These are phyloP conservation scores for Delonix regia DNA, from an alignment of 306 rosid genomes.

Conservation along the genomic window DNA sequence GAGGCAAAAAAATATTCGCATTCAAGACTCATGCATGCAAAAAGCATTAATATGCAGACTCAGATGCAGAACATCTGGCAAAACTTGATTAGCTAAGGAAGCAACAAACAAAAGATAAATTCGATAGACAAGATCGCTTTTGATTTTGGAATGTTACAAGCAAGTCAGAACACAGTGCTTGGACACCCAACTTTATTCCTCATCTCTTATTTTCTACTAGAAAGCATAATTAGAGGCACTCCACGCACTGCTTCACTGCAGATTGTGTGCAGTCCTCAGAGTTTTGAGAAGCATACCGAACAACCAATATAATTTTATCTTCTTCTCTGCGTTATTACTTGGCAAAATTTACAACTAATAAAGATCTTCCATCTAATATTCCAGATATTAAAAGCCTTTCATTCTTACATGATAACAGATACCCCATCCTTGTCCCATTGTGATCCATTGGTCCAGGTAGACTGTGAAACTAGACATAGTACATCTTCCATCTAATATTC, in stretches of 20 bases:
- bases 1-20: conserved; percentile 14
- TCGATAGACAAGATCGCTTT: background rate
- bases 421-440: too few species aligned
- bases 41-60: background rate
- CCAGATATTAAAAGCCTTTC: too few species aligned
- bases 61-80: background rate
- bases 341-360: background rate
- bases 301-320: conserved; percentile 18
- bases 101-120: background rate
- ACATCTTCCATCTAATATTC: too few species aligned
- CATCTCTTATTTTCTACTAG: background rate
- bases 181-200: background rate
- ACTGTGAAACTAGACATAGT: too few species aligned
- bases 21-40: conserved; percentile 3
- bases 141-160: conserved; percentile 10
- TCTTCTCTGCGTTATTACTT: background rate
- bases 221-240: conserved; percentile 8
- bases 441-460: too few species aligned
- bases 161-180: conserved; percentile 13
- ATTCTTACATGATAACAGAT: too few species aligned
- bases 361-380: too few species aligned
- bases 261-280: background rate
- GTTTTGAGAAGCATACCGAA: background rate
- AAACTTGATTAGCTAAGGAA: background rate
- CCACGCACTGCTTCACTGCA: background rate